phyloP scores from a whole-genome alignment of 306 rosid genomes.

The Dryas drummondii region DNA sequence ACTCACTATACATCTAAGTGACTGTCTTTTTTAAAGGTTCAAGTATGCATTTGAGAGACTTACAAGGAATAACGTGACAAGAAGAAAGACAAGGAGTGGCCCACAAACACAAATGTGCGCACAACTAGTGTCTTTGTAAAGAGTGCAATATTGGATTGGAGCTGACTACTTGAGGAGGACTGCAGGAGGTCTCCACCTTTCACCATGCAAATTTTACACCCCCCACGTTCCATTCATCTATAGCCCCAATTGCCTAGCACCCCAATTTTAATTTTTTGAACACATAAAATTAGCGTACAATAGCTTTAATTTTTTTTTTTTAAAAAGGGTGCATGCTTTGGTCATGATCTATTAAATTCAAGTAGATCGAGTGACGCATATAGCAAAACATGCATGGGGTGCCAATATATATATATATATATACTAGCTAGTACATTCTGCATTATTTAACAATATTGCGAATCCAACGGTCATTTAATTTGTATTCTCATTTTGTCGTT shows the following conservation, averaged over 20 bases:
- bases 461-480: constrained; percentile 9
- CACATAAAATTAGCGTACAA: neutral
- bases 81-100: constrained; percentile 20
- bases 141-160: neutral
- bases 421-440: neutral
- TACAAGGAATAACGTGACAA: constrained; percentile 16
- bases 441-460: neutral
- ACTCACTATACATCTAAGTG: too few species aligned
- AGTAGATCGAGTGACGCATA: neutral
- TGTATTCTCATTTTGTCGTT: constrained; percentile 7
- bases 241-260: neutral
- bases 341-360: too few species aligned
- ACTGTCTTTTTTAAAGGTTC: neutral
- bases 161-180: neutral
- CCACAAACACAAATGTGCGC: constrained; percentile 5
- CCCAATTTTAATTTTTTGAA: neutral
- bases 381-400: neutral
- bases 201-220: constrained; percentile 22
- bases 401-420: neutral
- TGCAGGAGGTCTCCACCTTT: constrained; percentile 6
- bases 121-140: constrained; percentile 12
- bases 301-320: neutral
- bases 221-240: constrained; percentile 10
- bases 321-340: too few species aligned
- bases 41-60: constrained; percentile 9